Evolutionary conservation across 1,139 yeast genomes (phyloP), one percentile per base, ranked within the genome.

Genomic region (Geotrichum restrictum): DNA sequence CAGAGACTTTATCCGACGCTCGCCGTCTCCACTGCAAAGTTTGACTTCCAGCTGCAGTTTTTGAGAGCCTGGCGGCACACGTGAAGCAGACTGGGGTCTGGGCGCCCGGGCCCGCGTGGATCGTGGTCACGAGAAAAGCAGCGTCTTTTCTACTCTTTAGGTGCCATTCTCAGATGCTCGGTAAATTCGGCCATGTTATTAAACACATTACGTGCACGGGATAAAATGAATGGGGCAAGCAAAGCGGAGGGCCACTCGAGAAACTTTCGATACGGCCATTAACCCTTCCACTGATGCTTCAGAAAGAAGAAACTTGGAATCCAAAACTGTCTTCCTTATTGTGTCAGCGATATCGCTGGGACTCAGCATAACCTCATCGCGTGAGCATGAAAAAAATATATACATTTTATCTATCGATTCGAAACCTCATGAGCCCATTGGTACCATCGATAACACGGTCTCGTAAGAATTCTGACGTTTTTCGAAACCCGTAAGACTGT

Each of bases 371-470:
- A 34, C 18, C 37, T 34, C 16, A 16, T 34, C 14, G 29, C 14
- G 37, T 34, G 14, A n/a, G 37, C 14, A 34, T 34, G 18, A 37
- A 36, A 36, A 34, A 34, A 3, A 7, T 37, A 37, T 37, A 18
- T 19, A 37, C 40, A 40, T 5, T 21, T 48, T 41, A 49, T 19
- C 45, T 24, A 19, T 43, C 43, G 27, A 49, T 34, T 11, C 36
- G 38, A 29, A 49, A 21, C 10, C 39, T 34, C 48, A 49, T 49
- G 18, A 49, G 44, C 6, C 52, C 52, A 27, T 31, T 29, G 13
- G 33, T 29, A 37, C 52, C 52, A 7, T 45, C 52, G 32, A 49
- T 49, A 31, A 49, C 34, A 18, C 41, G 46, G 18, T 34, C 31
- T n/a, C 22, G 31, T 10, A 49, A 21, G 29, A 49, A 49, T 11